Conservation (phyloP, 805 yeast species). For the Sugiyamaella marilandica region DNA sequence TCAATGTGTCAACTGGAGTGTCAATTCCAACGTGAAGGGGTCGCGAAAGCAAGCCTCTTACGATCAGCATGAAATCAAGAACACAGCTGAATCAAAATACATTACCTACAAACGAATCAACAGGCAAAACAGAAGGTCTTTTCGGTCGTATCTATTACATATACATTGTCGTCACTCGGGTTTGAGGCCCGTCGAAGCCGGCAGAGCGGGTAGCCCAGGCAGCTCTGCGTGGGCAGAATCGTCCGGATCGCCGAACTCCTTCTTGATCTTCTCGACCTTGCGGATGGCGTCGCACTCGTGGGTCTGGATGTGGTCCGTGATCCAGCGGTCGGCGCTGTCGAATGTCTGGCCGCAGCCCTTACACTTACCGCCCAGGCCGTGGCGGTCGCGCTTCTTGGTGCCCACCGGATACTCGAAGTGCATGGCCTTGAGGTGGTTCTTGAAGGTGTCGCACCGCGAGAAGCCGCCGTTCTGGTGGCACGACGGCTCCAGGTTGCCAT, state of each 20-base stretch:
- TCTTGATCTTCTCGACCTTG: slow-evolving; percentile 10
- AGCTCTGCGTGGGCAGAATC: background rate
- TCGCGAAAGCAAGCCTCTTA: no score
- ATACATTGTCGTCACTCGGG: background rate
- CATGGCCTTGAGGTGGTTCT: slow-evolving; percentile 83
- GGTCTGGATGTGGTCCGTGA: slow-evolving; percentile 61
- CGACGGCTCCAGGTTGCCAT: slow-evolving; percentile 21
- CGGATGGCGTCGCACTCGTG: slow-evolving; percentile 25
- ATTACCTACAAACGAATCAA: no score
- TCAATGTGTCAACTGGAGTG: no score
- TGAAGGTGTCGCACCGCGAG: slow-evolving; percentile 85
- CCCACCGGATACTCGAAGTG: slow-evolving; percentile 88
- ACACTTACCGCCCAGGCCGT: slow-evolving; percentile 66
- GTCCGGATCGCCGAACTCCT: background rate
- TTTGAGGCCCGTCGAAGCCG: background rate
- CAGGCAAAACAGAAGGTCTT: background rate
- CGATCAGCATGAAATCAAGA: no score
- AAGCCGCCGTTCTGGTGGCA: slow-evolving; percentile 86
- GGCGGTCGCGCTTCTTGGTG: slow-evolving; percentile 72
- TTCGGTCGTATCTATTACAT: background rate
- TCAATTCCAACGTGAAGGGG: no score
- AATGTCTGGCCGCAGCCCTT: slow-evolving; percentile 68
- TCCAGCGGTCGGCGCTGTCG: slow-evolving; percentile 73
- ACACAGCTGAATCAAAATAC: no score
- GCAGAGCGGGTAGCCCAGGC: background rate